These are phyloP conservation scores for Spergularia bocconei DNA, from an alignment of 148 eudicot species.

Conservation along the genomic window DNA sequence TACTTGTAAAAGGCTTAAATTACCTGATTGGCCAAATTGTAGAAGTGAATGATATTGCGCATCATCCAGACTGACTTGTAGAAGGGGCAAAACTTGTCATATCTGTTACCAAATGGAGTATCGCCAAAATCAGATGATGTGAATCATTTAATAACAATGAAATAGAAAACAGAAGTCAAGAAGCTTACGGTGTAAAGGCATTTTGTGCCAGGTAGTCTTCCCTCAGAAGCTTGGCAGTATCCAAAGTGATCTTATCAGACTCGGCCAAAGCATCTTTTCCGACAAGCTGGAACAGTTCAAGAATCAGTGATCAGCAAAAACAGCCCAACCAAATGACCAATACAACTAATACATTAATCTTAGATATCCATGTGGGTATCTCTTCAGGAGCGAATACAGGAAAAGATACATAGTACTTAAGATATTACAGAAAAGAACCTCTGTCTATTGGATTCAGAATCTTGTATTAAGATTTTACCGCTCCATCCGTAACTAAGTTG, in stretches of 20 bases:
- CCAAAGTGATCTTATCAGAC: conserved; percentile 89
- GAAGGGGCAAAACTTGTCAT: conserved; percentile 96
- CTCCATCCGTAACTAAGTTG: not conserved
- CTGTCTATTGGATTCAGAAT: too few species aligned
- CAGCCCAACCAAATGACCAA: conserved; percentile 3
- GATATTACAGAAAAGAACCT: not conserved
- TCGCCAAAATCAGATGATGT: conserved; percentile 4
- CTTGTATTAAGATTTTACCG: not conserved
- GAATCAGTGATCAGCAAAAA: conserved; percentile 5
- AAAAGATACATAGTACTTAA: not conserved
- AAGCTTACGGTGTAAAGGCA: conserved; percentile 90
- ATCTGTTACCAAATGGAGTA: conserved; percentile 44
- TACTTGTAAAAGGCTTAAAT: not conserved
- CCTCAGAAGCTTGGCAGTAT: conserved; percentile 94
- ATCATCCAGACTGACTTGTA: conserved; percentile 99
- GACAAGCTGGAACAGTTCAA: conserved; percentile 62
- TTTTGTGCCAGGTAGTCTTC: conserved; percentile 99
- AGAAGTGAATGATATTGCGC: conserved; percentile 99
- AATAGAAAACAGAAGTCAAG: not conserved
- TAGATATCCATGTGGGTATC: not conserved
- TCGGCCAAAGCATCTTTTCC: conserved; percentile 99
- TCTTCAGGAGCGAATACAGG: conserved; percentile 6
- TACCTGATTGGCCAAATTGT: conserved; percentile 97
- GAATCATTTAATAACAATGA: conserved; percentile 11
- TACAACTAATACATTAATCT: not conserved